Evolutionary conservation across 306 rosid species (phyloP), one percentile per base, ranked within the genome.

Genomic region (Rosa lucieae): DNA sequence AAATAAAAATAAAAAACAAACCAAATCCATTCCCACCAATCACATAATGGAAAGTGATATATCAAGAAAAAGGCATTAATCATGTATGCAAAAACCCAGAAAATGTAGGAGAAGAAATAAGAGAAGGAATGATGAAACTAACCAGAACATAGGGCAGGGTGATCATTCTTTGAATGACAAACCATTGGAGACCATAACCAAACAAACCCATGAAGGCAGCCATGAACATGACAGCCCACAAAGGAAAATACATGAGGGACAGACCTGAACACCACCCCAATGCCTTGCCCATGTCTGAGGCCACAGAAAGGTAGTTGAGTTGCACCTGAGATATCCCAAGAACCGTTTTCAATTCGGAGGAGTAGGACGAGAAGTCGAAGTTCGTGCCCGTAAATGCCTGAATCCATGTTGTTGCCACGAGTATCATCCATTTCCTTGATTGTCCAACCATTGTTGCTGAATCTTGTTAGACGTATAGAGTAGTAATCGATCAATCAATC

Each of bases 361-460:
- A 92, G 68, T 92, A 90, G 0, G 92, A 85, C 32, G 97, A 87
- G 88, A 92, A 90, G 44, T 92, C 97, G 72, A 92, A 86, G 85
- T 92, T 90, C 10, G 97, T 92, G 8, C 97, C 94, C 0, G 94
- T 90, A 59, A 92, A 87, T n/a, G 93, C 90, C 43, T 90, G 94
- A 26, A 90, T 68, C 97, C 97, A 92, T 49, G 77, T 86, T 7
- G 91, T 48, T 35, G 86, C 91, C 17, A 84, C 58, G 1, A 90
- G 76, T 6, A 90, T 53, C 84, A 82, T 82, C 97, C 94, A 92
- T 67, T 90, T 90, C 42, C 89, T 63, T 11, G 88, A 87, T 76
- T 88, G 86, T 15, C 72, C 83, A 3, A 55, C 71, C 86, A 88
- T 68, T 40, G 0, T 51, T 35, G 15, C 26, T 29, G 48, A 23